Base-by-base conservation (phyloP, 2,329 filamentous ascomycete genomes). In the Alternaria arbusti region DNA sequence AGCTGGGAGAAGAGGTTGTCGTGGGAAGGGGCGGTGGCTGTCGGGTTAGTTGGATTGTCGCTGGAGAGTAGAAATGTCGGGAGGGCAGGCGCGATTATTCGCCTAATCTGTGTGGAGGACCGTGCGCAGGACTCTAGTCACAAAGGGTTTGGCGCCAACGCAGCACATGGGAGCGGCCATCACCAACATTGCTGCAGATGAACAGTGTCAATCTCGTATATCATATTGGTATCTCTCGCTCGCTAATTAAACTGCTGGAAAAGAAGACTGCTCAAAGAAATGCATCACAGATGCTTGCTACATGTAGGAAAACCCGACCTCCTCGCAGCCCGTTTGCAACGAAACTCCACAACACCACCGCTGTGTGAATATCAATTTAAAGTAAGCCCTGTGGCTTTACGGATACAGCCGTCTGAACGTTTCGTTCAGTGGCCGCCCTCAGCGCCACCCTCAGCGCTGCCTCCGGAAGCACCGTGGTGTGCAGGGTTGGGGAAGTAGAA, bases 401-500 rank as follows among this genome's bases (percentile, higher is more conserved):
- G 10, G 23, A 20, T 20, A 15, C 22, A 11, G 15, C 40, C 6
- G 13, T 13, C 23, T 25, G 28, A 44, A 17, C 20, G 6, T 13
- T 17, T 30, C 8, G 12, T 22, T 57, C 40, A 59, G 22, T 63
- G 60, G 5, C 56, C 49, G 17, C 51, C 54, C 26, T 60, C 67
- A 17, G 28, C 51, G 23, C 44, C 30, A 12, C 49, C 54, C 8
- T 20, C 52, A 8, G 23, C 22, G 25, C 47, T 51, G 26, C 30
- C 55, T 3, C 26, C 30, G 10, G 61, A 45, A 28, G 30, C 54
- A 46, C 73, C 75, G 40, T 74, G 70, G 17, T 61, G 62, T 11
- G 52, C 51, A 22, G 86, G 85, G 64, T 86, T 82, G 3, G 88
- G 88, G 75, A 89, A 90, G 73, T 86, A 90, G 80, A 84, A 90